Percentiles rank a stretch among this genome's conserved stretches.
These are phyloP conservation scores for Microbotryum intermedium DNA, from an alignment of 1,284 basidiomycete genomes.

Conservation along the genomic window DNA sequence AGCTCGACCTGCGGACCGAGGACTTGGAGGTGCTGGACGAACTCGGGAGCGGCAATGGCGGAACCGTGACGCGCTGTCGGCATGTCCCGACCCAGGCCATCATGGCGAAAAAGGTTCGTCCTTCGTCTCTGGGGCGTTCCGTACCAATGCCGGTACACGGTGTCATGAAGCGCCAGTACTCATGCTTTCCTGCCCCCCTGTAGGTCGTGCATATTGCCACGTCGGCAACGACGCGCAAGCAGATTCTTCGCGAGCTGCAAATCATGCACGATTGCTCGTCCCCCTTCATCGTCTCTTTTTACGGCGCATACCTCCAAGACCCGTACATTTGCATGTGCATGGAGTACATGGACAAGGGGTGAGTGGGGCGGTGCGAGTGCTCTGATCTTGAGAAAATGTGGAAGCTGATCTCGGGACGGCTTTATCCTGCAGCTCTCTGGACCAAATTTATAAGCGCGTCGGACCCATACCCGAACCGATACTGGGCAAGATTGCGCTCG, in stretches of 20 bases:
- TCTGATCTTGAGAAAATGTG: not conserved
- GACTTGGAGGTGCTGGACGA: constrained; percentile 62
- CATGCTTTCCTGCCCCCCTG: not conserved
- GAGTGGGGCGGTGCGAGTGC: constrained; percentile 19
- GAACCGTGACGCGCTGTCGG: constrained; percentile 91
- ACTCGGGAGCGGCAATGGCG: constrained; percentile 93
- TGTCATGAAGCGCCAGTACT: not conserved
- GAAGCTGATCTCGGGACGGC: not conserved
- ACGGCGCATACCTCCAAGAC: constrained; percentile 88
- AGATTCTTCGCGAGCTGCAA: constrained; percentile 92
- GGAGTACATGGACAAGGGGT: constrained; percentile 81
- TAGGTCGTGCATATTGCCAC: constrained; percentile 97
- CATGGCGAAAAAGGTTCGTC: constrained; percentile 87
- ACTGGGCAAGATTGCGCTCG: constrained; percentile 79
- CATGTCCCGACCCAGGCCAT: constrained; percentile 78
- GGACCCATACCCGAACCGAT: constrained; percentile 84
- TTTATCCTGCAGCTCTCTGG: constrained; percentile 47
- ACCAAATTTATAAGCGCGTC: constrained; percentile 87
- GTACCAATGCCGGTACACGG: not conserved
- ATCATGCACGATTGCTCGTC: constrained; percentile 98
- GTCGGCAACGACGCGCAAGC: constrained; percentile 92
- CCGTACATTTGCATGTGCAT: constrained; percentile 99
- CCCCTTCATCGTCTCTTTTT: constrained; percentile 89
- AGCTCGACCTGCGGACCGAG: constrained; percentile 41
- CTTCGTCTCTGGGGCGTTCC: no score